Evolutionary conservation across 371 early-diverging fungal genomes (phyloP), one percentile per base, ranked within the genome.

Genomic region (Mucor racemosus): DNA sequence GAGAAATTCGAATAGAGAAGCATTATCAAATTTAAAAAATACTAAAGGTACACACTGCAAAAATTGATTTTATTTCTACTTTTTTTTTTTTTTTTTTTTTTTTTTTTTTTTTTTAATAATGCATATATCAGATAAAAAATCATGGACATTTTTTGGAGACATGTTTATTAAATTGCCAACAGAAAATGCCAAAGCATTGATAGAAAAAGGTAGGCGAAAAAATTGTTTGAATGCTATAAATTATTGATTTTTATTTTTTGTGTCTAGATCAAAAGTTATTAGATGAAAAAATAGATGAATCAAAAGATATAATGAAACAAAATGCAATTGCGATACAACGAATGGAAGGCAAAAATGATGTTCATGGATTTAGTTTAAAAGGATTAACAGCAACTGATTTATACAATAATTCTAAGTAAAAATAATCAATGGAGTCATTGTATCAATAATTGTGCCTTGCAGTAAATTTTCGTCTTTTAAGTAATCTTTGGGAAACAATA

Each of bases 401-500:
- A 42, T 82, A 79, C 55, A 73, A 70, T 56, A 64, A 56, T 46
- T 35, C 38, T 77, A 87, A 19, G 88, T 86, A 67, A 88, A 88
- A 58, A 88, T 86, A 39, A 86, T 81, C 74, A 85, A 79, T 35
- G 88, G 88, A 0, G 82, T 81, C 17, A 88, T 79, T 2, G 82
- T 76, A 62, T 79, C 81, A 33, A 79, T 80, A 46, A 91, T 81
- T 13, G 80, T 70, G 58, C 76, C 79, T 19, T 86, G 88, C 15
- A 88, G 58, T 64, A 94, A 60, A 41, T 89, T 88, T 76, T 94
- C 95, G 26, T 90, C 71, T 57, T 84, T 78, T 56, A 94, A 74
- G 66, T 94, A 94, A 57, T 91, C 84, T 19, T 86, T 84, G 14
- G 95, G 94, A 73, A 93, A 92, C 44, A 86, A 75, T 5, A 94